Conservation (phyloP, 768 basidiomycete species). For the Tubosaeta sp. region DNA sequence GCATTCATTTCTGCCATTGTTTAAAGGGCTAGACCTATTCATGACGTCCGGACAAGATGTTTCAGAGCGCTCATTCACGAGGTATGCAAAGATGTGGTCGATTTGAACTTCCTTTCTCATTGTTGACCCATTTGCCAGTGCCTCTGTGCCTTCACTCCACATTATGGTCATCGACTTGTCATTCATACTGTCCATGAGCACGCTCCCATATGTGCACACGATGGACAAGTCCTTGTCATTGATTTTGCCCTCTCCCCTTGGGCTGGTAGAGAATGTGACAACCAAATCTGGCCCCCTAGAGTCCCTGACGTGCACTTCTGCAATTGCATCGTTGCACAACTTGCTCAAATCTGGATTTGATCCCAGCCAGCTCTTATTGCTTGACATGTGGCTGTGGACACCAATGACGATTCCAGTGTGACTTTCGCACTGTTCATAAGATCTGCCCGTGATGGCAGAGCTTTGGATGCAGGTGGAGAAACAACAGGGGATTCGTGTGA, state of each 20-base stretch:
- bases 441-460: too few relatives aligned
- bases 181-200: conserved; percentile 6
- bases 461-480: background rate
- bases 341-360: conserved; percentile 28
- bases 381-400: conserved; percentile 20
- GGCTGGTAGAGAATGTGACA: background rate
- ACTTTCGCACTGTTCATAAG: too few relatives aligned
- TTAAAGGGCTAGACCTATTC: background rate
- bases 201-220: conserved; percentile 4
- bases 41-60: background rate
- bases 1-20: background rate
- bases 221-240: conserved; percentile 5
- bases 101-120: background rate
- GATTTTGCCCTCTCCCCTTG: conserved; percentile 4
- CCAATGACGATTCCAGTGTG: conserved; percentile 15
- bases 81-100: conserved; percentile 4
- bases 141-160: conserved; percentile 10
- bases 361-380: conserved; percentile 4
- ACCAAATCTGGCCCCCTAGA: conserved; percentile 18
- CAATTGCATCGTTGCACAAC: conserved; percentile 30
- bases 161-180: conserved; percentile 25
- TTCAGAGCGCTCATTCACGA: conserved; percentile 1
- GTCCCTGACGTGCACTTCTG: conserved; percentile 19
- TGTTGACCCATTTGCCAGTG: conserved; percentile 15
- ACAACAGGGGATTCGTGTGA: conserved; percentile 39